Percentiles rank a stretch among this genome's conserved stretches.
phyloP scores from a whole-genome alignment of 768 basidiomycete species.

The Boletus patriciae region DNA sequence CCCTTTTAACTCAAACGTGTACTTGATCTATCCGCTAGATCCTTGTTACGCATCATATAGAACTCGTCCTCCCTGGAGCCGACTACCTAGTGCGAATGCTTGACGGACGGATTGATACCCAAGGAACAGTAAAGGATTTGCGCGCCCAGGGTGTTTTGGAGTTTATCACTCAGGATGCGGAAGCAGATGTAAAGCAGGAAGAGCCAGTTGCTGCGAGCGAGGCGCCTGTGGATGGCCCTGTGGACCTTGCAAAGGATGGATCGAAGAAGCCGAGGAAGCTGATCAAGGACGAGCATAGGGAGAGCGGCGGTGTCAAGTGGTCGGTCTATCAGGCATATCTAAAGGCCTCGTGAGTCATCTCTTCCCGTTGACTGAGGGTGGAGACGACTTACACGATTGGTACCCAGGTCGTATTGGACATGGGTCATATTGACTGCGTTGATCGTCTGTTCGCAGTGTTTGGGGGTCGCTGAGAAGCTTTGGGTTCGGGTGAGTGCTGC shows the following conservation, averaged over 20 bases:
- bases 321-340: constrained; percentile 65
- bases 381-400: background rate
- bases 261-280: constrained; percentile 69
- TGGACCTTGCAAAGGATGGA: background rate
- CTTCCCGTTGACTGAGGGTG: background rate
- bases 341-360: constrained; percentile 54
- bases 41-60: constrained; percentile 82
- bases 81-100: constrained; percentile 76
- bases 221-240: constrained; percentile 4
- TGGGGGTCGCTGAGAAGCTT: constrained; percentile 32
- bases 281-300: constrained; percentile 79
- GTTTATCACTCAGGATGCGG: constrained; percentile 53
- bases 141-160: constrained; percentile 61
- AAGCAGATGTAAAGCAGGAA: constrained; percentile 50
- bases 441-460: constrained; percentile 24
- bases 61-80: constrained; percentile 73
- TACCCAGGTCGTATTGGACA: constrained; percentile 32
- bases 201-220: constrained; percentile 27
- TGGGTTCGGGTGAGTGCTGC: constrained; percentile 28
- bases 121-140: constrained; percentile 68
- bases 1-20: background rate
- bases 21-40: constrained; percentile 37
- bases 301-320: constrained; percentile 83
- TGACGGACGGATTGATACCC: constrained; percentile 76
- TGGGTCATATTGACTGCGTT: constrained; percentile 24